Conservation (phyloP, 352 stramenopile species). For the Phytopythium chamaehyphon region DNA sequence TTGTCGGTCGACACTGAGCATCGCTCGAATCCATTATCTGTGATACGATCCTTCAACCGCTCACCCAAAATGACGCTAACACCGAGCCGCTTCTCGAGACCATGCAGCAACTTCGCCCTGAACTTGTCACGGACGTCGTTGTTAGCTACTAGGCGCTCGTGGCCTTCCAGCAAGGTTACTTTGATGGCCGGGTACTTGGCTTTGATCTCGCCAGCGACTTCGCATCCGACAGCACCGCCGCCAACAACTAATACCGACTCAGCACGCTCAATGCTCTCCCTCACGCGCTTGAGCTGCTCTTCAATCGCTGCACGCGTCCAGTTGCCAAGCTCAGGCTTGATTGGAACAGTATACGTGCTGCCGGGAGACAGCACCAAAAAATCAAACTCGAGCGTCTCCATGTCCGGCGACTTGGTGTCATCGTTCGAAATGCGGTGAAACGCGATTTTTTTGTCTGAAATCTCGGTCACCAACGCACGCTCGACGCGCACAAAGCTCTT, state of each 20-base stretch:
- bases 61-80: slow-evolving; percentile 26
- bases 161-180: slow-evolving; percentile 25
- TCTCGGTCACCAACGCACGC: slow-evolving; percentile 17
- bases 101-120: slow-evolving; percentile 9
- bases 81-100: slow-evolving; percentile 12
- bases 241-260: slow-evolving; percentile 26
- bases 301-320: slow-evolving; percentile 20
- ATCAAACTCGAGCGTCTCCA: slow-evolving; percentile 25
- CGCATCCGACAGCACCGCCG: slow-evolving; percentile 27
- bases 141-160: slow-evolving; percentile 16
- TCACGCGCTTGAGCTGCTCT: slow-evolving; percentile 16
- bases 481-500: slow-evolving; percentile 17
- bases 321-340: slow-evolving; percentile 16
- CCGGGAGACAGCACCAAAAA: slow-evolving; percentile 34
- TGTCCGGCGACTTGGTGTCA: slow-evolving; percentile 9
- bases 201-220: slow-evolving; percentile 32
- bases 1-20: slow-evolving; percentile 20
- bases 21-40: slow-evolving; percentile 18
- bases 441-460: slow-evolving; percentile 19
- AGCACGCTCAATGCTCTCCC: slow-evolving; percentile 15
- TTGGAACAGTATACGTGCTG: slow-evolving; percentile 27
- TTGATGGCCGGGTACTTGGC: slow-evolving; percentile 23
- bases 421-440: slow-evolving; percentile 18
- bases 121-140: slow-evolving; percentile 18
- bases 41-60: slow-evolving; percentile 15